Base-by-base conservation (phyloP, 257 asterid species). In the Nicotiana sylvestris region DNA sequence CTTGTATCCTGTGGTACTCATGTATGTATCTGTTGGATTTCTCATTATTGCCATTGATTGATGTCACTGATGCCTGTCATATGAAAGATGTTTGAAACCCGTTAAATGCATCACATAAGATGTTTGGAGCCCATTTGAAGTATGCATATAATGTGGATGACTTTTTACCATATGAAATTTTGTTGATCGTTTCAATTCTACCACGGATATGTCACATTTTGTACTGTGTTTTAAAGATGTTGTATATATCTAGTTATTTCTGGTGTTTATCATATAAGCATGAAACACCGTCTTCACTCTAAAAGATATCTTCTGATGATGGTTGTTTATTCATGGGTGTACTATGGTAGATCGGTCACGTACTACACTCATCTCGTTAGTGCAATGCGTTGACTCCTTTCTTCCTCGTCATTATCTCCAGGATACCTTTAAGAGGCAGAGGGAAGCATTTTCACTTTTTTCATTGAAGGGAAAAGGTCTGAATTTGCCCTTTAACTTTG, bases 21-120 rank as follows among this genome's bases (percentile, higher is more conserved):
- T 96, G 98, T 96, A 96, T 55, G 93, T 96, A 27, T 93, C 99
- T 35, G 97, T 96, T 13, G 98, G 98, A 58, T 94, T 96, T 87
- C 97, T 96, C 84, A 94, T 96, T 84, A 90, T 94, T 46, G 99
- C 98, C 76, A 94, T 96, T 78, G 89, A 92, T 86, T 96, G 88
- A 93, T 78, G 83, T 25, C 27, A 25, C 62, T 46, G 0, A 30
- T 46, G 7, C 79, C 25, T 46, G 13, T 56, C 15, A 25, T 72
- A 46, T 72, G 25, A 46, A 72, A 46, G 25, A 46, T 43, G 61
- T 49, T 13, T 72, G 39, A 74, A 25, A 39, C 25, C 49, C 13
- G 61, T 12, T 46, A 6, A 29, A 74, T 6, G 1, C 11, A 74
- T 39, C 10, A 39, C 25, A 46, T 49, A 72, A 46, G 25, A 46